Conservation (phyloP, 768 basidiomycete species). For the Mycena rebaudengoi region DNA sequence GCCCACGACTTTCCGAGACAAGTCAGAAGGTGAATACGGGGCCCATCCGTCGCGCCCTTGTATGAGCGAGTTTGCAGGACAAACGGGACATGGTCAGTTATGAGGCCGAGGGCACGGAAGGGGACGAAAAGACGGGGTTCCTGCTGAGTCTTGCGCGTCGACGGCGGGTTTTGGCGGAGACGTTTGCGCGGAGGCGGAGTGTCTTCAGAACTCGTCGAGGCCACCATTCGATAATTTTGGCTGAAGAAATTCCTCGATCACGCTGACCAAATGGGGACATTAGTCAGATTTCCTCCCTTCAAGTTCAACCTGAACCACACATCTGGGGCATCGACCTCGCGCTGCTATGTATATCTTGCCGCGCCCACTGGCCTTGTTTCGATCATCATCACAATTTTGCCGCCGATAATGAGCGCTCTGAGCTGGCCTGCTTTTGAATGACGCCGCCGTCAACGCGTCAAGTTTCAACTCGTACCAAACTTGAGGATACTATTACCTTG, state of each 20-base stretch:
- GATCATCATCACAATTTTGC: no score
- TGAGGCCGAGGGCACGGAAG: slow-evolving; percentile 93
- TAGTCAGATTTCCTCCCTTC: no score
- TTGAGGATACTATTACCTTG: no score
- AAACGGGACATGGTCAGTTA: slow-evolving; percentile 92
- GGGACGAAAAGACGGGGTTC: slow-evolving; percentile 82
- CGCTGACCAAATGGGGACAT: background rate
- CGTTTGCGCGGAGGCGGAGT: slow-evolving; percentile 61
- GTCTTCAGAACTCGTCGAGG: slow-evolving; percentile 26
- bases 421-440: no score
- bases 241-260: background rate
- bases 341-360: no score
- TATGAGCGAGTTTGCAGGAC: slow-evolving; percentile 84
- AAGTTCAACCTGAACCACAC: no score
- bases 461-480: no score
- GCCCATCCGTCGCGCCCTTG: slow-evolving; percentile 87
- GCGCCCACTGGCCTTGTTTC: no score
- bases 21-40: slow-evolving; percentile 84
- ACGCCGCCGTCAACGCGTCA: no score
- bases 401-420: no score
- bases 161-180: slow-evolving; percentile 46
- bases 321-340: no score
- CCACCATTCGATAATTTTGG: background rate
- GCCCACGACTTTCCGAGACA: slow-evolving; percentile 93
- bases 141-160: slow-evolving; percentile 31